A percentile compares a stretch with the other conserved stretches of the same genome.
Conservation (phyloP, 768 basidiomycete species). For the Agrocybe pediades region DNA sequence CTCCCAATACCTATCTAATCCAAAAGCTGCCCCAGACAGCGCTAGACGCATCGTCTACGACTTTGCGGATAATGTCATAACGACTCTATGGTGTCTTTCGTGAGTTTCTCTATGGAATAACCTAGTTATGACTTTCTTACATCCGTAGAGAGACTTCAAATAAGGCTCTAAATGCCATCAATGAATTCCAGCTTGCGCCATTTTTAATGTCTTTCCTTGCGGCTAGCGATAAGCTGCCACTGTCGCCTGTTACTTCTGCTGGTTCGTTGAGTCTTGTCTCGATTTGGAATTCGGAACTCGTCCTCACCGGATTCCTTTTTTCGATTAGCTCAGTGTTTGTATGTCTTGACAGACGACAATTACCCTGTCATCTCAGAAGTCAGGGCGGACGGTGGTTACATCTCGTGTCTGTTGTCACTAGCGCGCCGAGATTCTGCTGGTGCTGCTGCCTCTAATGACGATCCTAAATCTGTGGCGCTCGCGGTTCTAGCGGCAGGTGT, state of each 20-base stretch:
- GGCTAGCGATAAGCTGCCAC: slow-evolving; percentile 66
- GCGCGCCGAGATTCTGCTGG: slow-evolving; percentile 38
- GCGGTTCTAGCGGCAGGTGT: slow-evolving; percentile 72
- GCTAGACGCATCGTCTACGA: slow-evolving; percentile 79
- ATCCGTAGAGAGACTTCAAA: slow-evolving; percentile 82
- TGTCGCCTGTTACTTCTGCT: slow-evolving; percentile 76
- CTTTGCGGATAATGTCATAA: slow-evolving; percentile 91
- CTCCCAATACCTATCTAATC: slow-evolving; percentile 61
- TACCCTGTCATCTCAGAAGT: slow-evolving; percentile 69
- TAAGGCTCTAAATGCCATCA: slow-evolving; percentile 87
- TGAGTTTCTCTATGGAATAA: slow-evolving; percentile 50
- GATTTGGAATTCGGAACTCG: background rate
- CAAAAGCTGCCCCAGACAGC: slow-evolving; percentile 67
- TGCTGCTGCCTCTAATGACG: slow-evolving; percentile 41
- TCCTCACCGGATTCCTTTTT: background rate
- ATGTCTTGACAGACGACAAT: slow-evolving; percentile 93
- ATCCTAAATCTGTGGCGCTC: slow-evolving; percentile 55
- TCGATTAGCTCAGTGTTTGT: slow-evolving; percentile 80
- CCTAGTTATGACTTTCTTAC: slow-evolving; percentile 18
- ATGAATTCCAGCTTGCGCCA: slow-evolving; percentile 73
- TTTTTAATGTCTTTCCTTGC: slow-evolving; percentile 91
- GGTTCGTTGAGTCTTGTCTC: slow-evolving; percentile 45
- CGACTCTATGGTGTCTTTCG: slow-evolving; percentile 93
- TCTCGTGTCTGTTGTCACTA: slow-evolving; percentile 67
- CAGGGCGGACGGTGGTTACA: slow-evolving; percentile 58